Percentiles rank a stretch among this genome's conserved stretches.
Evolutionary conservation across 2,329 filamentous ascomycete species (phyloP).

Genomic region (Pseudocercospora pini-densiflorae): DNA sequence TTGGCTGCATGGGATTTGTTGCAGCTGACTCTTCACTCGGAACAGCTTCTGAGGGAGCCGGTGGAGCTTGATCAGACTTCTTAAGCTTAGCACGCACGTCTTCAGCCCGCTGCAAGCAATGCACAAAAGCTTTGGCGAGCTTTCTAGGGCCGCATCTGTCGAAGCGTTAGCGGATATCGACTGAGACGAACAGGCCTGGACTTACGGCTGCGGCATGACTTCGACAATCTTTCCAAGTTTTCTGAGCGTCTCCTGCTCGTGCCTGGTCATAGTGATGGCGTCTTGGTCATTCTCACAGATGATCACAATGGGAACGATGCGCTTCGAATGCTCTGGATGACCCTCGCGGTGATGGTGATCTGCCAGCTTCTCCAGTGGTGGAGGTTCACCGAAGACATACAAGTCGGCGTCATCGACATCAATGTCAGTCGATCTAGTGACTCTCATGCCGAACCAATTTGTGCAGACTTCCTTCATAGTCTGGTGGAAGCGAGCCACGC

Average conservation of each 20-base stretch:
- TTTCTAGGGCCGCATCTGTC: constrained; percentile 47
- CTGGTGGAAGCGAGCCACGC: constrained; percentile 25
- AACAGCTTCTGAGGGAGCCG: not conserved
- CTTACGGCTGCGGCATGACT: constrained; percentile 40
- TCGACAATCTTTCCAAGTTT: constrained; percentile 36
- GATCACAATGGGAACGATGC: constrained; percentile 39
- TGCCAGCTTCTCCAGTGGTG: constrained; percentile 27
- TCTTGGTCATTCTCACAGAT: constrained; percentile 43
- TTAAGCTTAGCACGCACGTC: constrained; percentile 8
- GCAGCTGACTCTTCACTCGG: not conserved
- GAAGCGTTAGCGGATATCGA: not conserved
- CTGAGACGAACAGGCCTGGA: not conserved
- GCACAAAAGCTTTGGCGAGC: constrained; percentile 42
- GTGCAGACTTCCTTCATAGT: constrained; percentile 28
- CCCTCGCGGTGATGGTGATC: constrained; percentile 19
- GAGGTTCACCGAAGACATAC: constrained; percentile 33
- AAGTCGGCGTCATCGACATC: constrained; percentile 28
- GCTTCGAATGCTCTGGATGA: not conserved
- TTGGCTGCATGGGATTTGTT: not conserved
- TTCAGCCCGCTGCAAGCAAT: constrained; percentile 37
- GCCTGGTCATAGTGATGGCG: constrained; percentile 30
- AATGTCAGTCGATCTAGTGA: constrained; percentile 23
- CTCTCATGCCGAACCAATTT: constrained; percentile 33
- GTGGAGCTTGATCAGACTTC: not conserved
- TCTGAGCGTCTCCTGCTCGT: constrained; percentile 24